These are phyloP conservation scores for Casuarina equisetifolia DNA, from an alignment of 306 rosid genomes.

Conservation along the genomic window DNA sequence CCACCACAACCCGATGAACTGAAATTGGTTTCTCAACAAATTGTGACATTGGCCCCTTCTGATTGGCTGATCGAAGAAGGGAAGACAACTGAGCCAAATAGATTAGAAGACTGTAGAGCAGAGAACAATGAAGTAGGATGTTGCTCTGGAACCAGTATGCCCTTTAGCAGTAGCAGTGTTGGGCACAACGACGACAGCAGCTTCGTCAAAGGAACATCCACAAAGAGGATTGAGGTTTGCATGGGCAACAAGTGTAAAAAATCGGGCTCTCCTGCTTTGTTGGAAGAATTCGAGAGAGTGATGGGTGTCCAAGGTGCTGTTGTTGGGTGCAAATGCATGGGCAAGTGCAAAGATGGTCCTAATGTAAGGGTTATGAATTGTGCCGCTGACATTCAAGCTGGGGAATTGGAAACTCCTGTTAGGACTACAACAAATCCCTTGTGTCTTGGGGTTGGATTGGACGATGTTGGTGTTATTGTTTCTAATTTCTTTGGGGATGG, in stretches of 20 bases:
- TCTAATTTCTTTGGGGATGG: conserved; percentile 48
- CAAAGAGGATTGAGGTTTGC: conserved; percentile 77
- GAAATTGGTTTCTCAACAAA: conserved; percentile 14
- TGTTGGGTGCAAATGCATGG: conserved; percentile 88
- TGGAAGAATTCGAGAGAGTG: conserved; percentile 65
- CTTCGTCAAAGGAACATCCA: conserved; percentile 20
- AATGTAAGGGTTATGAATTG: conserved; percentile 63
- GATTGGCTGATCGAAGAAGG: conserved; percentile 10
- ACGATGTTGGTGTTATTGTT: conserved; percentile 68
- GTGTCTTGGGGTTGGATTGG: conserved; percentile 73
- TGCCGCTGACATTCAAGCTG: conserved; percentile 26
- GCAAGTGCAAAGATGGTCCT: conserved; percentile 85
- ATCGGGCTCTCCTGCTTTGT: conserved; percentile 59
- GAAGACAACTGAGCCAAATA: conserved; percentile 10
- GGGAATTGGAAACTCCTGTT: conserved; percentile 40
- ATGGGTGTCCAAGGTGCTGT: conserved; percentile 62
- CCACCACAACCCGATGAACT: conserved; percentile 19
- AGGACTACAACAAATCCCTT: conserved; percentile 54
- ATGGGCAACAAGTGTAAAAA: conserved; percentile 83
- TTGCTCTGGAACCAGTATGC: conserved; percentile 28
- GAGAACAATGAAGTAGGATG: conserved; percentile 22
- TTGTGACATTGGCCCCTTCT: conserved; percentile 13
- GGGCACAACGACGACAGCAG: conserved; percentile 13
- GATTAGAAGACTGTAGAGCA: conserved; percentile 10
- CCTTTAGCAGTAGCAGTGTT: conserved; percentile 16